A percentile compares a stretch with the other conserved stretches of the same genome.
These are phyloP conservation scores for Jacaranda mimosifolia DNA, from an alignment of 257 asterid genomes.

Conservation along the genomic window DNA sequence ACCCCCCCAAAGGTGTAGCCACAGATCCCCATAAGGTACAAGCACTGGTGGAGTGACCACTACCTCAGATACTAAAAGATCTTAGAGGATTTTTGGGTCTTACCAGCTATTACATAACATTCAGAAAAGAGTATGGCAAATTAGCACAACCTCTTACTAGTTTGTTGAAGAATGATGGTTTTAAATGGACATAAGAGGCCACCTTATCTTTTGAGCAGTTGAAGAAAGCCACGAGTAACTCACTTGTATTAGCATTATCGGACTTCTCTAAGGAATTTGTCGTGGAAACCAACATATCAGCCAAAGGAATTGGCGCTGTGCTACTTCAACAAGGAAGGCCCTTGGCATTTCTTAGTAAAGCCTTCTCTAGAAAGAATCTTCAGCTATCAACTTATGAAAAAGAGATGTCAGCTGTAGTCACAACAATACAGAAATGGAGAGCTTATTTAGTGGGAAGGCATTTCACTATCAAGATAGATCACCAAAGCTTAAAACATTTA, in stretches of 20 bases:
- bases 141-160: background rate
- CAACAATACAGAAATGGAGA: background rate
- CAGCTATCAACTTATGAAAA: background rate
- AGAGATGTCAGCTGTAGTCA: background rate
- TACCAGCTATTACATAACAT: background rate
- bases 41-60: background rate
- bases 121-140: background rate
- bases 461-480: background rate
- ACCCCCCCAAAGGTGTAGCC: background rate
- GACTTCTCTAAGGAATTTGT: background rate
- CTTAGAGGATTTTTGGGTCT: constrained; percentile 5
- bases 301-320: background rate
- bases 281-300: background rate
- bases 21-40: background rate
- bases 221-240: background rate
- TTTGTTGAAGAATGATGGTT: background rate
- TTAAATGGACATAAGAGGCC: background rate
- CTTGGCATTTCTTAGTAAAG: background rate
- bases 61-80: background rate
- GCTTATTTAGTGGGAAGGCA: background rate
- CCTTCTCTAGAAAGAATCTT: background rate
- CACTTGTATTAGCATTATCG: background rate
- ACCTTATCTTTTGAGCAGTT: background rate
- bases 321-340: background rate
- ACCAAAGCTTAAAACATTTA: background rate